Conservation (phyloP, 2,329 filamentous ascomycete species). For the Epichloe elymi region DNA sequence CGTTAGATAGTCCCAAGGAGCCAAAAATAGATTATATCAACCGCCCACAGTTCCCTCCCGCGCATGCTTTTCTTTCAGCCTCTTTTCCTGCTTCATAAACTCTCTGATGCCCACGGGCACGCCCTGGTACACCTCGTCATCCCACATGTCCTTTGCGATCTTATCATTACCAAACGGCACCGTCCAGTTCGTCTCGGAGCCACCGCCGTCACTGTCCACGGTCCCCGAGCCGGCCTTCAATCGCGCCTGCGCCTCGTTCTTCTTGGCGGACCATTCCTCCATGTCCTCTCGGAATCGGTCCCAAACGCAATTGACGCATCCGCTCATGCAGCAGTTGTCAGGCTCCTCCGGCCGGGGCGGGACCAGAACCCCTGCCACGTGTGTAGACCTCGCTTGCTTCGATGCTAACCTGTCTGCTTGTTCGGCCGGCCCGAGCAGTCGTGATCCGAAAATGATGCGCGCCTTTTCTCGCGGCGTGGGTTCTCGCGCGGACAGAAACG, state of each 20-base stretch:
- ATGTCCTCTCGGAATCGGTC: constrained; percentile 82
- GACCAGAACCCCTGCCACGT: constrained; percentile 67
- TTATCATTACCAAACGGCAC: constrained; percentile 20
- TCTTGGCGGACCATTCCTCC: constrained; percentile 68
- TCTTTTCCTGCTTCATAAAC: constrained; percentile 97
- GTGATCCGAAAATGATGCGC: constrained; percentile 69
- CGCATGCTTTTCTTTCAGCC: constrained; percentile 61
- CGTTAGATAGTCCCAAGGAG: too few relatives aligned
- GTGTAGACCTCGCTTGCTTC: constrained; percentile 43
- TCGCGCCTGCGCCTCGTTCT: constrained; percentile 46
- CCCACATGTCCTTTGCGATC: constrained; percentile 40
- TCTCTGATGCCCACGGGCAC: constrained; percentile 88
- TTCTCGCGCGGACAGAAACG: constrained; percentile 13
- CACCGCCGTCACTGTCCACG: constrained; percentile 72
- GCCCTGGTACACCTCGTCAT: constrained; percentile 59
- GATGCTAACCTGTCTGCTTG: constrained; percentile 46
- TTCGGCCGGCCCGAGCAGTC: constrained; percentile 60
- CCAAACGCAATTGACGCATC: constrained; percentile 97
- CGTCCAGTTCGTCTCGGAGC: constrained; percentile 56
- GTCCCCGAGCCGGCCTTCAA: constrained; percentile 31
- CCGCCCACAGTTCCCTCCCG: constrained; percentile 37
- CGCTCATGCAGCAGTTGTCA: constrained; percentile 98
- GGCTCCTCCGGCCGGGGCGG: constrained; percentile 80
- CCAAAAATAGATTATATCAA: not conserved
- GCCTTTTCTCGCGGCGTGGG: constrained; percentile 38